Evolutionary conservation across 1,284 basidiomycete species (phyloP).

Genomic region (Apiotrichum domesticum): DNA sequence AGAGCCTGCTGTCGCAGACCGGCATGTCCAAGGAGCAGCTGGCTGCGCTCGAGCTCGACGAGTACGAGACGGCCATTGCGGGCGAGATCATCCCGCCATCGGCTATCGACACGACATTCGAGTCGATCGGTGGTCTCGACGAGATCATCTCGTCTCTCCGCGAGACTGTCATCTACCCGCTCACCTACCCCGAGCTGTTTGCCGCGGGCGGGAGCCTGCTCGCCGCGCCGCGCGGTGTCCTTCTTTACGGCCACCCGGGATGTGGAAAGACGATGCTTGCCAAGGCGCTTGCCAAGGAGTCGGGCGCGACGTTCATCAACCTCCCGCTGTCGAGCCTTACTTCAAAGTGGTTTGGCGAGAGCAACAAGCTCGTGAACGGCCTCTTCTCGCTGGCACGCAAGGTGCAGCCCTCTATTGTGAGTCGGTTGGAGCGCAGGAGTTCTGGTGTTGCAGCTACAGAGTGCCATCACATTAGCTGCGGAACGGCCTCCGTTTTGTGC

Average conservation of each 20-base stretch:
- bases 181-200: constrained; percentile 88
- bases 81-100: constrained; percentile 51
- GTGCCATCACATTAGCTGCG: too few species aligned
- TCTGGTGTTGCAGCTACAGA: too few species aligned
- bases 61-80: constrained; percentile 53
- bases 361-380: constrained; percentile 92
- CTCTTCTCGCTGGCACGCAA: constrained; percentile 69
- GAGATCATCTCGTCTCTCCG: constrained; percentile 82
- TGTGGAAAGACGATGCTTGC: constrained; percentile 95
- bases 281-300: constrained; percentile 92
- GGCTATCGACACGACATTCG: constrained; percentile 51
- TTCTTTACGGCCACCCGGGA: constrained; percentile 84
- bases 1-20: constrained; percentile 36
- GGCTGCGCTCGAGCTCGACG: constrained; percentile 51
- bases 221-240: constrained; percentile 58
- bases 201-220: constrained; percentile 59
- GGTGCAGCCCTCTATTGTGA: constrained; percentile 62
- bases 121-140: constrained; percentile 81
- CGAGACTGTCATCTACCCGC: constrained; percentile 93
- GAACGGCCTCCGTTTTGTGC: too few species aligned
- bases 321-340: constrained; percentile 60
- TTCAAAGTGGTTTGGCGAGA: constrained; percentile 97
- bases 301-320: constrained; percentile 93
- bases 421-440: constrained; percentile 6
- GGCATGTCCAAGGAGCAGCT: constrained; percentile 43